These are phyloP conservation scores for Claviceps humidiphila DNA, from an alignment of 2,329 filamentous ascomycete genomes.

Conservation along the genomic window DNA sequence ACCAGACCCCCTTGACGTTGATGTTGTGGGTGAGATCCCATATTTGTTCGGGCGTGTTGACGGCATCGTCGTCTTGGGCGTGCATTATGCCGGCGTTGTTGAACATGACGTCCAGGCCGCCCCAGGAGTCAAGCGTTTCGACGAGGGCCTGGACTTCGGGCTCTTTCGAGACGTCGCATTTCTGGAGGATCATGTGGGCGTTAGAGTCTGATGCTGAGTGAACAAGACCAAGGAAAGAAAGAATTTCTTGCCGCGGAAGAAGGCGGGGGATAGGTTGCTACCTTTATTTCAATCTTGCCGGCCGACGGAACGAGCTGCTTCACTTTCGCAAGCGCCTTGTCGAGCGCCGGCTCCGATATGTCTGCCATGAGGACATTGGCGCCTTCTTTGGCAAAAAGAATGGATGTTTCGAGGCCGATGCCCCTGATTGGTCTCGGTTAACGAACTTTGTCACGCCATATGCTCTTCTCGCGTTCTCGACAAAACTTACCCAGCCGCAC, in stretches of 20 bases:
- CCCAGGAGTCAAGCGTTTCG: slow-evolving; percentile 66
- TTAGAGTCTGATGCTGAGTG: background rate
- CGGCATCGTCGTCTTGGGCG: slow-evolving; percentile 62
- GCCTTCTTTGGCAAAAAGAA: slow-evolving; percentile 81
- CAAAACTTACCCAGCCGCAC: slow-evolving; percentile 58
- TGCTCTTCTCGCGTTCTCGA: background rate
- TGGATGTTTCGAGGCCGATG: slow-evolving; percentile 83
- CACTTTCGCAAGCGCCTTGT: slow-evolving; percentile 63
- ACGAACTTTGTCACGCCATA: background rate
- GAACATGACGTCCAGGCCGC: slow-evolving; percentile 84
- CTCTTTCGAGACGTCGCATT: slow-evolving; percentile 75
- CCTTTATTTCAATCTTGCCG: slow-evolving; percentile 45
- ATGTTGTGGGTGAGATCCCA: slow-evolving; percentile 91
- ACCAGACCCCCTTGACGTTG: slow-evolving; percentile 99
- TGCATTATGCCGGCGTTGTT: slow-evolving; percentile 99
- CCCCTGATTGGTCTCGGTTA: slow-evolving; percentile 39
- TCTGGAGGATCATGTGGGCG: slow-evolving; percentile 9
- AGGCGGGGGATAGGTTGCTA: slow-evolving; percentile 12
- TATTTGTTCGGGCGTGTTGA: slow-evolving; percentile 76
- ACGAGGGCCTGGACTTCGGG: slow-evolving; percentile 62
- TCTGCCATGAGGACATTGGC: slow-evolving; percentile 77
- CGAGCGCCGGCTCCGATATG: slow-evolving; percentile 65
- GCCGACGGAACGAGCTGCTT: slow-evolving; percentile 55
- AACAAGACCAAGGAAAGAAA: background rate
- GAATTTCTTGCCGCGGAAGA: background rate